A percentile compares a stretch with the other conserved stretches of the same genome.
phyloP scores from a whole-genome alignment of 2,329 filamentous ascomycete genomes.

The Fusarium napiforme region DNA sequence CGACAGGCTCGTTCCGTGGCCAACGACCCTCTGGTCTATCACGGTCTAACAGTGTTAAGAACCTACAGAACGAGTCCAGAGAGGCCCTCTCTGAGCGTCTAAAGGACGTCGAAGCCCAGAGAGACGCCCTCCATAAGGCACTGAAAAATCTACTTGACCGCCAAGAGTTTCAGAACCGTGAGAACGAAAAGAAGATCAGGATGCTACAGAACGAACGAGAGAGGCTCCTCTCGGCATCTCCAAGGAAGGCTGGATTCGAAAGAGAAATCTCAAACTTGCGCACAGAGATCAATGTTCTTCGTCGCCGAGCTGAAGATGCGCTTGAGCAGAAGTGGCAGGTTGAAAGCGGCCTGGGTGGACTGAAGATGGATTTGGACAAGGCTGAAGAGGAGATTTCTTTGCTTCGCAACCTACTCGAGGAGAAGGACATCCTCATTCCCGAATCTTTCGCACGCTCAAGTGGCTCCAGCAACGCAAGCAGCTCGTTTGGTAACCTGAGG shows the following conservation, averaged over 20 bases:
- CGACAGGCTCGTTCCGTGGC: conserved; percentile 61
- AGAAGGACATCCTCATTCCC: conserved; percentile 83
- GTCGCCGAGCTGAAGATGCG: conserved; percentile 90
- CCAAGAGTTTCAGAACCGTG: conserved; percentile 84
- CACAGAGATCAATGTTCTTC: conserved; percentile 84
- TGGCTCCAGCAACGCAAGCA: conserved; percentile 45
- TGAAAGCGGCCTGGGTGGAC: conserved; percentile 85
- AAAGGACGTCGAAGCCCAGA: conserved; percentile 92
- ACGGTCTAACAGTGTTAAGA: conserved; percentile 70
- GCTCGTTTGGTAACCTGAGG: conserved; percentile 43
- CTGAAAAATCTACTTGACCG: conserved; percentile 86
- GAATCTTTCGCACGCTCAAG: conserved; percentile 64
- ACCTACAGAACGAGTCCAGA: conserved; percentile 63
- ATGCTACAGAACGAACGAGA: conserved; percentile 83
- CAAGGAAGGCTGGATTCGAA: conserved; percentile 82
- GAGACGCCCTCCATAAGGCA: conserved; percentile 89
- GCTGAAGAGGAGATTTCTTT: conserved; percentile 92
- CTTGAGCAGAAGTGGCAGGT: conserved; percentile 96
- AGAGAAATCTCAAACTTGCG: conserved; percentile 83
- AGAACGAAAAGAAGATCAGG: conserved; percentile 83
- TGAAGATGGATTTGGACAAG: conserved; percentile 97
- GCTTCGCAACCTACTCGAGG: conserved; percentile 80
- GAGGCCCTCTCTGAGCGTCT: conserved; percentile 81
- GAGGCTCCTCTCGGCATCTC: conserved; percentile 73
- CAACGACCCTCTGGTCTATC: conserved; percentile 58